phyloP scores from a whole-genome alignment of 176 grass and related monocot genomes.

The Musa acuminata region DNA sequence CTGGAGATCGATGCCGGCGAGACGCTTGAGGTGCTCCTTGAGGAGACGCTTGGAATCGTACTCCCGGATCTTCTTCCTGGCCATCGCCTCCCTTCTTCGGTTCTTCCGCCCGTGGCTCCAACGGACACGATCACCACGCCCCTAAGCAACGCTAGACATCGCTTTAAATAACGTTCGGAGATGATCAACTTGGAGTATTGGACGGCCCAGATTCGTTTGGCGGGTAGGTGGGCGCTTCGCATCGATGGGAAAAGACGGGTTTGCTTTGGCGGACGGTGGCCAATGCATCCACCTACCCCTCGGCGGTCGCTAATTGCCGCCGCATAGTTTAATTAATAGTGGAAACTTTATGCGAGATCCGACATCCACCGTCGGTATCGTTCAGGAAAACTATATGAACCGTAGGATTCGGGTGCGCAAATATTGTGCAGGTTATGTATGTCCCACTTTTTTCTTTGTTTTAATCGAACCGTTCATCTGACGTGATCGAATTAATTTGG shows the following conservation, averaged over 20 bases:
- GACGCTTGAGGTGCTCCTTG: slow-evolving; percentile 39
- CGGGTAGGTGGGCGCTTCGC: neutral
- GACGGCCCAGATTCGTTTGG: neutral
- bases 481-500: too few relatives aligned
- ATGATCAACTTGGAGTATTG: neutral
- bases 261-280: neutral
- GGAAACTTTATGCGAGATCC: neutral
- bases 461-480: too few relatives aligned
- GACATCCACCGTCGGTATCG: neutral
- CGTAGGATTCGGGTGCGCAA: neutral
- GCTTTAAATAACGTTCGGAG: neutral
- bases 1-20: slow-evolving; percentile 36
- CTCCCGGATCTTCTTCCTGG: slow-evolving; percentile 49
- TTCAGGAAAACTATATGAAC: neutral
- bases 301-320: neutral
- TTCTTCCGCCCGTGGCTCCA: neutral
- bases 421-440: too few relatives aligned
- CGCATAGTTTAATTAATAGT: neutral
- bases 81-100: slow-evolving; percentile 3
- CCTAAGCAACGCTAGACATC: neutral
- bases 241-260: neutral
- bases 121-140: neutral
- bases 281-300: neutral
- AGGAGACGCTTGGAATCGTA: slow-evolving; percentile 48
- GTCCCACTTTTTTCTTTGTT: too few relatives aligned